Conservation (phyloP, 2,329 filamentous ascomycete species). For the Iodosphaeria phyllophila region DNA sequence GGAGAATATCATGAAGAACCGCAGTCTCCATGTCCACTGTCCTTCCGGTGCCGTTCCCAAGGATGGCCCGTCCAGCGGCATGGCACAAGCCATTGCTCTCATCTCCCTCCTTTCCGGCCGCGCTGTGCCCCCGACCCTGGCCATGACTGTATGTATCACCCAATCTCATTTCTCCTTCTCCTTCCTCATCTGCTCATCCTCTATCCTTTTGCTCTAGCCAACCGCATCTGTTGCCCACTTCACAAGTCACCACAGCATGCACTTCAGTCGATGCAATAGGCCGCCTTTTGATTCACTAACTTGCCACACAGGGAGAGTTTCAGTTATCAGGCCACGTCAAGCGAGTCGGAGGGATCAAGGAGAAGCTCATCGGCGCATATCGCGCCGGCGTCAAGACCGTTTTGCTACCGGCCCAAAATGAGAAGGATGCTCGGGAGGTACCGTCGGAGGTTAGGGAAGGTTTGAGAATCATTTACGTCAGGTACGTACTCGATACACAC, state of each 20-base stretch:
- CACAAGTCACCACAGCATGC: too few species aligned
- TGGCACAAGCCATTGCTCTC: constrained; percentile 84
- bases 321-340: constrained; percentile 78
- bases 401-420: constrained; percentile 69
- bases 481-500: constrained; percentile 34
- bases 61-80: constrained; percentile 71
- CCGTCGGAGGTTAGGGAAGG: constrained; percentile 78
- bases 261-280: too few species aligned
- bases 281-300: constrained; percentile 6
- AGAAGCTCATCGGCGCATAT: constrained; percentile 90
- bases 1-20: constrained; percentile 89
- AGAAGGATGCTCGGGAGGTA: constrained; percentile 81
- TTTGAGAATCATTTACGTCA: constrained; percentile 75
- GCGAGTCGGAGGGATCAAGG: constrained; percentile 93
- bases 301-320: constrained; percentile 35
- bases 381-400: constrained; percentile 91
- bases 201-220: too few species aligned
- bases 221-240: too few species aligned
- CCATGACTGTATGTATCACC: constrained; percentile 58
- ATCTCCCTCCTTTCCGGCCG: constrained; percentile 80
- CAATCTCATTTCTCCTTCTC: constrained; percentile 1
- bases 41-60: constrained; percentile 91
- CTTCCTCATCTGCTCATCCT: constrained; percentile 1
- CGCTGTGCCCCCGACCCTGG: constrained; percentile 74
- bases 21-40: constrained; percentile 90